phyloP scores from a whole-genome alignment of 1,284 basidiomycete genomes.

The Naganishia cerealis region DNA sequence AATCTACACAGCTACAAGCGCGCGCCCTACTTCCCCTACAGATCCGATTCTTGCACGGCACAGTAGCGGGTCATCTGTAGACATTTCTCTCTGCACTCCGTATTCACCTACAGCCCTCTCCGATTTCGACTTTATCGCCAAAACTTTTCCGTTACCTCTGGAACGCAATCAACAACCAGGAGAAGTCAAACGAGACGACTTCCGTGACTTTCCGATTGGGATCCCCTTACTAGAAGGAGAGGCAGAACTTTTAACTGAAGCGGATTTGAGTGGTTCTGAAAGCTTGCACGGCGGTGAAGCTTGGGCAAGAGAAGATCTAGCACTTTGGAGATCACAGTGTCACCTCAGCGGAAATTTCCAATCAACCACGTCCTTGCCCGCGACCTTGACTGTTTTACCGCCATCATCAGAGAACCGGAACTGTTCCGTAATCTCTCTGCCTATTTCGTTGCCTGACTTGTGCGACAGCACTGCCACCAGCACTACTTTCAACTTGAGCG shows the following conservation, averaged over 20 bases:
- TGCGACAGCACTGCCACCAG: conserved; percentile 1
- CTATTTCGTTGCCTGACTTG: conserved; percentile 3
- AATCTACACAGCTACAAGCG: not conserved
- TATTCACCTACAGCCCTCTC: conserved; percentile 16
- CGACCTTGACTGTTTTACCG: not conserved
- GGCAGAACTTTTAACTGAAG: not conserved
- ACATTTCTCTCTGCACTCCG: conserved; percentile 23
- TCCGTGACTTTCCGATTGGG: conserved; percentile 11
- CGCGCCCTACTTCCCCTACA: not conserved
- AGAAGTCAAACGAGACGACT: conserved; percentile 1
- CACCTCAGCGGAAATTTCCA: not conserved
- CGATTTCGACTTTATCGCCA: conserved; percentile 20
- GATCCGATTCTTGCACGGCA: not conserved
- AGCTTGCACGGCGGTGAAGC: not conserved
- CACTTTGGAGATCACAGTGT: conserved; percentile 13
- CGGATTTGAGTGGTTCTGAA: not conserved
- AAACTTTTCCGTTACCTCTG: conserved; percentile 14
- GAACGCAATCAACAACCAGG: not conserved
- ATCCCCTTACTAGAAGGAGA: not conserved
- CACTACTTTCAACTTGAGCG: not conserved
- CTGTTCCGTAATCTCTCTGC: conserved; percentile 11
- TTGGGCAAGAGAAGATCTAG: conserved; percentile 9
- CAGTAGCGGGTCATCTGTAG: conserved; percentile 1
- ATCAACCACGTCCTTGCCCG: conserved; percentile 8
- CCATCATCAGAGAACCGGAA: conserved; percentile 1